Conservation (phyloP, 2,329 filamentous ascomycete species). For the Parastagonospora avenae region DNA sequence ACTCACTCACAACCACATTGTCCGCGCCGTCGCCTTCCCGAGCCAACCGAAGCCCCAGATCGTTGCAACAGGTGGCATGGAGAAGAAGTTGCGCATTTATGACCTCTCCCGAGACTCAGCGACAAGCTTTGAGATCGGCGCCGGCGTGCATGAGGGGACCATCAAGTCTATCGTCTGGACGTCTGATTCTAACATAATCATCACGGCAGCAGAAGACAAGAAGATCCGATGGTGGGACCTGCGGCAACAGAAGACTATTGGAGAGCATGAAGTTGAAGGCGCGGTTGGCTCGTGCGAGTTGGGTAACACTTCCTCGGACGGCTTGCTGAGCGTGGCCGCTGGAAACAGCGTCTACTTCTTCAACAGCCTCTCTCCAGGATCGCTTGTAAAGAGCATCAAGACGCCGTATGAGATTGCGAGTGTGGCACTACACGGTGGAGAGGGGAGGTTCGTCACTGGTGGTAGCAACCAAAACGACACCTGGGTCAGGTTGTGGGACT, state of each 20-base stretch:
- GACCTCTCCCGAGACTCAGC: slow-evolving; percentile 69
- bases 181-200: slow-evolving; percentile 81
- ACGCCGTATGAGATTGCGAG: slow-evolving; percentile 87
- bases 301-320: slow-evolving; percentile 65
- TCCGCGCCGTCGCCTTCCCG: slow-evolving; percentile 85
- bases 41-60: slow-evolving; percentile 76
- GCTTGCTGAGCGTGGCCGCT: slow-evolving; percentile 86
- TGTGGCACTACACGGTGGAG: slow-evolving; percentile 82
- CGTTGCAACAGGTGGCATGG: slow-evolving; percentile 89
- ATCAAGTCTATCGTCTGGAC: slow-evolving; percentile 99
- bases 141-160: slow-evolving; percentile 79
- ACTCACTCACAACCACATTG: slow-evolving; percentile 91
- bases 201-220: slow-evolving; percentile 90
- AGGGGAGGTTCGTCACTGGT: slow-evolving; percentile 85
- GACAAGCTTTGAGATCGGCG: slow-evolving; percentile 82
- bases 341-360: slow-evolving; percentile 95
- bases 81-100: slow-evolving; percentile 95
- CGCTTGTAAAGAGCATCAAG: slow-evolving; percentile 76
- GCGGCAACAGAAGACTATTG: slow-evolving; percentile 73
- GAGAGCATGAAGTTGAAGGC: slow-evolving; percentile 78
- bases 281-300: slow-evolving; percentile 93
- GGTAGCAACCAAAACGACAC: slow-evolving; percentile 79
- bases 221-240: slow-evolving; percentile 95
- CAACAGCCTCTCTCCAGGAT: slow-evolving; percentile 72
- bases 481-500: slow-evolving; percentile 94